Conservation (phyloP, 208 protist genomes). For the Trypanosoma rangeli region DNA sequence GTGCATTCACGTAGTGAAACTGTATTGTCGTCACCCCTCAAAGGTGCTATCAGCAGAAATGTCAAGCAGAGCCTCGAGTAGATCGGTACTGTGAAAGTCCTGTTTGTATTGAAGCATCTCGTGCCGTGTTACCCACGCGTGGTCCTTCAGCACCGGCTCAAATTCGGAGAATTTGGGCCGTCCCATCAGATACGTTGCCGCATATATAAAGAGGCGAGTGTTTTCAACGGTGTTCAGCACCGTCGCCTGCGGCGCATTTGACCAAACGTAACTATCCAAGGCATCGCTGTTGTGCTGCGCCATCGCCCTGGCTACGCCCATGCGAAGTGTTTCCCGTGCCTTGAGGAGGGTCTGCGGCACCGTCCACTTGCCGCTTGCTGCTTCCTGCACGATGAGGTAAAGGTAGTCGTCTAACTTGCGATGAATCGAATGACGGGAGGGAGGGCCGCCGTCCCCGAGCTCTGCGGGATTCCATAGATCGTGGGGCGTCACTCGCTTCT, state of each 20-base stretch:
- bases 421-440: conserved; percentile 63
- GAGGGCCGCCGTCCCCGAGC: conserved; percentile 33
- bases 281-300: conserved; percentile 50
- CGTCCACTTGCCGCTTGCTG: conserved; percentile 58
- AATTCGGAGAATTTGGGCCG: conserved; percentile 60
- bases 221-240: conserved; percentile 34
- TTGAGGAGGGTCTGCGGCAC: conserved; percentile 48
- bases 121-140: conserved; percentile 77
- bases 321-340: conserved; percentile 66
- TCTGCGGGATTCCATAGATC: conserved; percentile 45
- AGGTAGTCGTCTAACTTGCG: conserved; percentile 82
- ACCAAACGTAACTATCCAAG: conserved; percentile 74
- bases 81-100: conserved; percentile 48
- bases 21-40: conserved; percentile 31
- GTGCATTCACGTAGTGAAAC: background rate
- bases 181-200: conserved; percentile 68
- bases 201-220: conserved; percentile 69
- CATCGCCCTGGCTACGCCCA: conserved; percentile 65
- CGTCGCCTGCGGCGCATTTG: conserved; percentile 78
- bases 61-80: conserved; percentile 66
- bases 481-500: conserved; percentile 48
- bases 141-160: conserved; percentile 54
- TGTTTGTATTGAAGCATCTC: conserved; percentile 73
- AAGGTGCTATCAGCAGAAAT: conserved; percentile 74
- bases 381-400: conserved; percentile 71